Evolutionary conservation across 2,329 filamentous ascomycete genomes (phyloP).

Genomic region (Claviceps purpurea): DNA sequence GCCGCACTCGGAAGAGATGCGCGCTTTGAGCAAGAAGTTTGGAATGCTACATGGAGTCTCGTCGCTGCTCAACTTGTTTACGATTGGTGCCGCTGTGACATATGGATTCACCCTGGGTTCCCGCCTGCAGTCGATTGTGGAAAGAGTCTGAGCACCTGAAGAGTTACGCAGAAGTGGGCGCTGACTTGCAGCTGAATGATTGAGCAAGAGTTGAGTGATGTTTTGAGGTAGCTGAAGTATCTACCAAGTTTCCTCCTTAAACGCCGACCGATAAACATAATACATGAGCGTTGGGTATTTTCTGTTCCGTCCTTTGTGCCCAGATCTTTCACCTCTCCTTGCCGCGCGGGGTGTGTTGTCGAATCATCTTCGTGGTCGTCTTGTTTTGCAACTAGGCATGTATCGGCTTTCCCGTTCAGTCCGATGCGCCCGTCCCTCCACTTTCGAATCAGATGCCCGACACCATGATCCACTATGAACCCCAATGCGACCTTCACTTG

Average conservation of each 20-base stretch:
- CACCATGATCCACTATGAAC: too few species aligned
- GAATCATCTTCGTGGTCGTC: neutral
- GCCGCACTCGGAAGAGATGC: conserved; percentile 77
- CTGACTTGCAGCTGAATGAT: too few species aligned
- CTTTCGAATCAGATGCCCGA: neutral
- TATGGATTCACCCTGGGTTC: conserved; percentile 68
- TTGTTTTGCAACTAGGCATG: neutral
- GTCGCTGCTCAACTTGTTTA: conserved; percentile 62
- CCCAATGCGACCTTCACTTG: neutral
- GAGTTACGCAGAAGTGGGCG: too few species aligned
- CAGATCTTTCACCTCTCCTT: neutral
- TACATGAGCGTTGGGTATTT: neutral
- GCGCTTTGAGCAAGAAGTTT: conserved; percentile 65
- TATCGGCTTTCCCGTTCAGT: neutral
- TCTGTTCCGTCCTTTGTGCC: too few species aligned
- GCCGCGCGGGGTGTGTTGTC: neutral
- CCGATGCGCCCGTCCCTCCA: neutral
- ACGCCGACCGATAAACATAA: neutral
- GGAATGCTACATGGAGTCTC: conserved; percentile 69
- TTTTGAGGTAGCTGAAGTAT: neutral
- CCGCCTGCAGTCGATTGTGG: conserved; percentile 34
- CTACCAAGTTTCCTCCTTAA: neutral
- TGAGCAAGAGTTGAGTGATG: too few species aligned
- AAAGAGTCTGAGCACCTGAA: conserved; percentile 2
- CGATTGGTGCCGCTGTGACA: conserved; percentile 53